A percentile compares a stretch with the other conserved stretches of the same genome.
These are phyloP conservation scores for Phialocephala sp. DNA, from an alignment of 2,329 filamentous ascomycete species.

Conservation along the genomic window DNA sequence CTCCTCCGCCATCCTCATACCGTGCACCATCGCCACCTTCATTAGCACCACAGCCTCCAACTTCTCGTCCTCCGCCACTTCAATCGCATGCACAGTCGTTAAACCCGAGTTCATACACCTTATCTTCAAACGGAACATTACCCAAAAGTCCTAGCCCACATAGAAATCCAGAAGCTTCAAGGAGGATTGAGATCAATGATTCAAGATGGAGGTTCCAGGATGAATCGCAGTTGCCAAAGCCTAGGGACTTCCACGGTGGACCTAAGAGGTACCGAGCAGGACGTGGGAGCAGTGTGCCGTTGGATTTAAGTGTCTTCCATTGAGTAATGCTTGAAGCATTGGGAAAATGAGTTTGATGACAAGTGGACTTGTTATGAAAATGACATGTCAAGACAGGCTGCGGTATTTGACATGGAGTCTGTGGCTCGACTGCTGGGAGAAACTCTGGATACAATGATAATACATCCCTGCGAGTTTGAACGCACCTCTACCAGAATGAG, in stretches of 20 bases:
- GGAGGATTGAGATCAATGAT: slow-evolving; percentile 71
- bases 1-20: slow-evolving; percentile 44
- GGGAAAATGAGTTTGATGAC: background rate
- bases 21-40: slow-evolving; percentile 3
- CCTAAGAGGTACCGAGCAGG: slow-evolving; percentile 85
- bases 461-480: background rate
- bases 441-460: background rate
- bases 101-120: slow-evolving; percentile 77
- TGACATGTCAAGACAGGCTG: background rate
- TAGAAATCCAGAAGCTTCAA: slow-evolving; percentile 45
- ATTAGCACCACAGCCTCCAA: slow-evolving; percentile 47
- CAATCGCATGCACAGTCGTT: slow-evolving; percentile 62
- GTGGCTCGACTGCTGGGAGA: background rate
- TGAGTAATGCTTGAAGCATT: slow-evolving; percentile 19
- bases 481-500: background rate
- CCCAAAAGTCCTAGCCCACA: slow-evolving; percentile 56
- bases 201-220: slow-evolving; percentile 85
- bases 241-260: slow-evolving; percentile 77
- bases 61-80: slow-evolving; percentile 42
- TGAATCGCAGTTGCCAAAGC: slow-evolving; percentile 82
- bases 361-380: background rate
- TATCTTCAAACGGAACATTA: slow-evolving; percentile 64
- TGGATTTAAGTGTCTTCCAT: slow-evolving; percentile 70
- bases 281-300: slow-evolving; percentile 88
- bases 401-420: no score